Conservation (phyloP, 345 rosid genomes). For the Pugionium cornutum region DNA sequence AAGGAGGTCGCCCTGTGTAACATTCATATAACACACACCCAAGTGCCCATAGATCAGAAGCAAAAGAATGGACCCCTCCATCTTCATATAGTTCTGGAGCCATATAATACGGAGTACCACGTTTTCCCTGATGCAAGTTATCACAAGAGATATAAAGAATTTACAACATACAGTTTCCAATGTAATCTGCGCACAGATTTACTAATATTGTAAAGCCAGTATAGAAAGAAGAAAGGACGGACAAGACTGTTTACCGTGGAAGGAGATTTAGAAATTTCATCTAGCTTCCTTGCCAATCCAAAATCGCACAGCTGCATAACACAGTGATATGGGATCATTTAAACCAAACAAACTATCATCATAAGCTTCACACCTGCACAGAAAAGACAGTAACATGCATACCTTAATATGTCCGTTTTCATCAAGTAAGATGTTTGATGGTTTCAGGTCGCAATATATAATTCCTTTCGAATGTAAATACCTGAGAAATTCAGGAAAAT, state of each 20-base stretch:
- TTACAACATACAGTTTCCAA: background rate
- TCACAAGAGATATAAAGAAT: conserved; percentile 21
- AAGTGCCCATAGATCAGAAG: conserved; percentile 97
- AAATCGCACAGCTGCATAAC: conserved; percentile 90
- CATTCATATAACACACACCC: conserved; percentile 97
- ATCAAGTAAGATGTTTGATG: conserved; percentile 91
- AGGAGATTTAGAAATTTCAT: conserved; percentile 69
- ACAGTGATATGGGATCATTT: conserved; percentile 23
- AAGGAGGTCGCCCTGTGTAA: conserved; percentile 91
- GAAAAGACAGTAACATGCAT: conserved; percentile 16
- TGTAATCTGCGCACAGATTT: conserved; percentile 17
- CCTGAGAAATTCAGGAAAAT: conserved; percentile 44
- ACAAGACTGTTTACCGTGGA: conserved; percentile 56
- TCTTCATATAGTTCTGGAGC: conserved; percentile 99
- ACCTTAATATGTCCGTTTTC: conserved; percentile 94
- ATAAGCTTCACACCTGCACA: conserved; percentile 20
- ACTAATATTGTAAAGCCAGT: conserved; percentile 4
- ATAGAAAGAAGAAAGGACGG: background rate
- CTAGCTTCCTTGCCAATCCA: conserved; percentile 85
- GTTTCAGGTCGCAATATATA: conserved; percentile 91
- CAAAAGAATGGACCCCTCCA: conserved; percentile 95
- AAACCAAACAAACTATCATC: conserved; percentile 20
- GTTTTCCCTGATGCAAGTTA: conserved; percentile 80
- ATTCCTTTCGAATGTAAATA: conserved; percentile 88
- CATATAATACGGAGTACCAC: conserved; percentile 98